Evolutionary conservation across 2,329 filamentous ascomycete genomes (phyloP).

Genomic region (Fusarium hostae): DNA sequence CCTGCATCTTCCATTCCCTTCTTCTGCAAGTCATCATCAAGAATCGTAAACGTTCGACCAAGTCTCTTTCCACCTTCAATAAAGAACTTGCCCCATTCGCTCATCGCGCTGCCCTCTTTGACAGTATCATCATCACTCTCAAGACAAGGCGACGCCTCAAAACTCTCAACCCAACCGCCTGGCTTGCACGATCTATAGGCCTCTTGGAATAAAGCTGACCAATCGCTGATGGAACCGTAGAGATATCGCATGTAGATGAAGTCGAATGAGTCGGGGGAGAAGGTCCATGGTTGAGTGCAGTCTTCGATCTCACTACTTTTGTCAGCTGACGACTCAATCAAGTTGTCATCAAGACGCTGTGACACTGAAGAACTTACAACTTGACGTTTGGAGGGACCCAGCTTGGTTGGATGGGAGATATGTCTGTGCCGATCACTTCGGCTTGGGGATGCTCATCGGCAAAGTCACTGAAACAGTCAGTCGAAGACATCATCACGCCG

Average conservation of each 20-base stretch:
- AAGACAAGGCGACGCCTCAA: conserved; percentile 1
- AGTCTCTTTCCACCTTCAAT: conserved; percentile 1
- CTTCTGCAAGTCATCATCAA: conserved; percentile 4
- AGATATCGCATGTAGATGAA: conserved; percentile 14
- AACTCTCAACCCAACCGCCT: neutral
- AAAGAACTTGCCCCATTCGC: conserved; percentile 6
- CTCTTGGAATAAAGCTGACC: neutral
- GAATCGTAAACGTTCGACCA: neutral
- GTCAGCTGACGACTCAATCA: neutral
- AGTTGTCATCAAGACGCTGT: accelerated
- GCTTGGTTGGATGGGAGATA: conserved; percentile 12
- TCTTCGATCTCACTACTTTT: conserved; percentile 1
- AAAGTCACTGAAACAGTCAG: neutral
- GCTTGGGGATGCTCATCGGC: conserved; percentile 4
- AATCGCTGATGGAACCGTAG: conserved; percentile 1
- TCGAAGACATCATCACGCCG: accelerated
- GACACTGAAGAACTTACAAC: neutral
- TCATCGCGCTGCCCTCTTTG: conserved; percentile 1
- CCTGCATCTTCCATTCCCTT: conserved; percentile 4
- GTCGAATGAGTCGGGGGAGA: neutral
- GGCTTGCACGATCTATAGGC: neutral
- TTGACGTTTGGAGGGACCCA: conserved; percentile 12
- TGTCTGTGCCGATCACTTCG: conserved; percentile 6
- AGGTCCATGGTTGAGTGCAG: conserved; percentile 17
- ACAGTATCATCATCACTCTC: conserved; percentile 7